phyloP scores from a whole-genome alignment of 1,139 yeast species.

The Geotrichum fermentans region DNA sequence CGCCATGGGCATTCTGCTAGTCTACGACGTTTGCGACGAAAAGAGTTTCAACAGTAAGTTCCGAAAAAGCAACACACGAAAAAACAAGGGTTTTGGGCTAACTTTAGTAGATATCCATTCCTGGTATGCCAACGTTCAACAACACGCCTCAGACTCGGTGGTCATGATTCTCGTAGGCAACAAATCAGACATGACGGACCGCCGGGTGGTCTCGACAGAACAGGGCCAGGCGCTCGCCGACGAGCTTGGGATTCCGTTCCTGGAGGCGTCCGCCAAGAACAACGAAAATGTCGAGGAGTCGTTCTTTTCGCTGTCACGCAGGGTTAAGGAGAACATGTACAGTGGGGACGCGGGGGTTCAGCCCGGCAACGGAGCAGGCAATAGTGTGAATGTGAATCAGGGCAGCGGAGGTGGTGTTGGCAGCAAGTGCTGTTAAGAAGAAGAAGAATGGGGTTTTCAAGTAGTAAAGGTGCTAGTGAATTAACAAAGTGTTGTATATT shows the following conservation, averaged over 20 bases:
- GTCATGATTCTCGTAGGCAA: slow-evolving; percentile 91
- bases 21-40: slow-evolving; percentile 93
- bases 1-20: slow-evolving; percentile 95
- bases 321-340: slow-evolving; percentile 72
- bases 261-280: slow-evolving; percentile 94
- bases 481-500: not conserved
- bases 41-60: slow-evolving; percentile 68
- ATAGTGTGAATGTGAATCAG: slow-evolving; percentile 28
- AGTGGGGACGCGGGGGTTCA: slow-evolving; percentile 33
- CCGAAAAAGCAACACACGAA: not conserved
- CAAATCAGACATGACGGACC: slow-evolving; percentile 76
- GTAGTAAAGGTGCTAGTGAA: not conserved
- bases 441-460: not conserved
- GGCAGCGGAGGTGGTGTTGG: slow-evolving; percentile 18
- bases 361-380: slow-evolving; percentile 24
- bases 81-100: not conserved
- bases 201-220: slow-evolving; percentile 72
- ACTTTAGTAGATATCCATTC: slow-evolving; percentile 51
- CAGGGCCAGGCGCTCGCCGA: slow-evolving; percentile 90
- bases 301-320: slow-evolving; percentile 83
- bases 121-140: slow-evolving; percentile 93
- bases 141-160: slow-evolving; percentile 94
- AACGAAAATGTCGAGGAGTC: slow-evolving; percentile 88
- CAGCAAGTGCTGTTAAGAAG: slow-evolving; percentile 28
- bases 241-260: slow-evolving; percentile 80